A percentile compares a stretch with the other conserved stretches of the same genome.
Conservation (phyloP, 1,139 yeast genomes). For the Tardiomyces depauwii region DNA sequence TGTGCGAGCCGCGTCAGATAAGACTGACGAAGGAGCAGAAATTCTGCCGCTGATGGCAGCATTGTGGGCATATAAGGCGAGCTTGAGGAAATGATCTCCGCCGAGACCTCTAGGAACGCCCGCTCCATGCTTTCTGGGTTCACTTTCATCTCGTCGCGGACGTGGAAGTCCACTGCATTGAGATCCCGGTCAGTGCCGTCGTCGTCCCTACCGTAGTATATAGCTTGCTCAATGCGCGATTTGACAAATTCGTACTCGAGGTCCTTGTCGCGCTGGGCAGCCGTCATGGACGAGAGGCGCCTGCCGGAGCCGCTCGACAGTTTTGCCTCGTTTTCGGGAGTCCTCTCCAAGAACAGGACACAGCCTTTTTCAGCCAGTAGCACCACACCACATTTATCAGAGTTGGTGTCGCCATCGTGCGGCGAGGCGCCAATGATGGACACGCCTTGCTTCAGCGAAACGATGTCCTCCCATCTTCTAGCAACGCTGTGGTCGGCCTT, state of each 20-base stretch:
- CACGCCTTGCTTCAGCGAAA: constrained; percentile 44
- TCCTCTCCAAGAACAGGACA: constrained; percentile 46
- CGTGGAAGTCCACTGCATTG: constrained; percentile 49
- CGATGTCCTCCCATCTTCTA: constrained; percentile 64
- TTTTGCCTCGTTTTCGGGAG: constrained; percentile 22
- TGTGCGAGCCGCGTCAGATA: constrained; percentile 34
- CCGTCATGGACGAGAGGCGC: constrained; percentile 5
- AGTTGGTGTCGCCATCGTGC: constrained; percentile 30
- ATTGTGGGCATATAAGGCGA: constrained; percentile 36
- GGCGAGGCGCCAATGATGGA: constrained; percentile 51
- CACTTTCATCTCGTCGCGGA: constrained; percentile 26
- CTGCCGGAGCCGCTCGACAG: not conserved
- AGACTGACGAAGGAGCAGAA: constrained; percentile 32
- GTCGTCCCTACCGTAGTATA: constrained; percentile 41
- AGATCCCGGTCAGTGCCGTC: constrained; percentile 5
- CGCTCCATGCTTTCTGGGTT: constrained; percentile 32
- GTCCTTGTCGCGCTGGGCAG: constrained; percentile 10
- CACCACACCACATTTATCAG: constrained; percentile 33
- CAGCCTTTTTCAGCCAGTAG: constrained; percentile 53
- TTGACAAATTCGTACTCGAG: constrained; percentile 36
- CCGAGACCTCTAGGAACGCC: constrained; percentile 39
- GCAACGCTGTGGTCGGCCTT: constrained; percentile 12
- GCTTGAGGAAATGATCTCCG: constrained; percentile 43
- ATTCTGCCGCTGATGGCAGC: constrained; percentile 33
- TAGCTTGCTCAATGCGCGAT: constrained; percentile 73